Base-by-base conservation (phyloP, 164 flowering plant species). In the Stephania yunnanensis region DNA sequence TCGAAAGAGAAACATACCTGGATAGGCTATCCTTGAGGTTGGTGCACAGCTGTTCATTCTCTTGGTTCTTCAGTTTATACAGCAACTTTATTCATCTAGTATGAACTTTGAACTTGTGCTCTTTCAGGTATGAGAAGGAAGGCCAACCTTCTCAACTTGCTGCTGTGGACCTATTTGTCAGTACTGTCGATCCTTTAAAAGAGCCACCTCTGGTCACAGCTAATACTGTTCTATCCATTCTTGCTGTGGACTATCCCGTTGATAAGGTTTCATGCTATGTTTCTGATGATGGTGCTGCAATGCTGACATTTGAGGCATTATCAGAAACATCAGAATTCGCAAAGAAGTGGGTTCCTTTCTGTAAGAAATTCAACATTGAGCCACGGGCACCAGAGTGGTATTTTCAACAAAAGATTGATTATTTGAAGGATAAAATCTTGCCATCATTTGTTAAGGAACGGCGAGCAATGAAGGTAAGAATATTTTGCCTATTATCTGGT, bases 211-310 rank as follows among this genome's bases (percentile, higher is more conserved):
- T 90, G 74, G 86, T 87, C 67, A 90, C 91, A 31, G 94, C 94
- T 77, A 90, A 90, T 80, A 90, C 94, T 5, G 90, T 90, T 72
- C 83, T 90, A 36, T 90, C 93, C 73, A 88, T 90, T 73, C 89
- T 90, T 75, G 86, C 93, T 12, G 91, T 88, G 74, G 93, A 90
- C 75, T 90, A 88, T 72, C 94, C 94, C 6, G 88, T 87, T 30
- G 91, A 86, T 72, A 87, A 87, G 81, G 85, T 89, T 17, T 83
- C 92, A 3, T 88, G 94, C 75, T 90, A 90, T 83, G 94, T 90
- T 68, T 90, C 94, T 72, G 94, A 90, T 86, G 94, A 90, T 78
- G 92, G 92, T 78, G 92, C 94, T 70, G 89, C 94, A 45, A 87
- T 90, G 91, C 81, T 90, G 71, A 87, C 92, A 46, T 90, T 90